phyloP scores from a whole-genome alignment of 805 yeast species.

The Pichia phayaonensis region DNA sequence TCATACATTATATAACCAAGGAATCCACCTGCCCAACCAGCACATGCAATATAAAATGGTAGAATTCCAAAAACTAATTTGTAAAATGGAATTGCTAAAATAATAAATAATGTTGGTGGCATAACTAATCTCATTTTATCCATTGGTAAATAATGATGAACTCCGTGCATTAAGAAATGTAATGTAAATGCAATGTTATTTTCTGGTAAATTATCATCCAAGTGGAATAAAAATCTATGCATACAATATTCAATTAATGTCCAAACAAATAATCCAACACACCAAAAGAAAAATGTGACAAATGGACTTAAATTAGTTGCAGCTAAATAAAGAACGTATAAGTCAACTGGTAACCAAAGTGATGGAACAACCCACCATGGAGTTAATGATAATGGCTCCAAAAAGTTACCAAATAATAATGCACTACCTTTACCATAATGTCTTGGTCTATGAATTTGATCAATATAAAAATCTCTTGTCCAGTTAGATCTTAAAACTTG shows the following conservation, averaged over 20 bases:
- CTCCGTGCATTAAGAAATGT: constrained; percentile 91
- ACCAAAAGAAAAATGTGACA: constrained; percentile 52
- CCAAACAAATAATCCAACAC: constrained; percentile 85
- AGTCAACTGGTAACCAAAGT: constrained; percentile 80
- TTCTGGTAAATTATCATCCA: constrained; percentile 82
- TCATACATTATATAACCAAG: constrained; percentile 91
- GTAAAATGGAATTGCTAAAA: constrained; percentile 74
- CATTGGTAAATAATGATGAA: constrained; percentile 97
- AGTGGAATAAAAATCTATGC: constrained; percentile 90
- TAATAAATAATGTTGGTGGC: constrained; percentile 84
- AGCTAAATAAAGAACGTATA: constrained; percentile 56
- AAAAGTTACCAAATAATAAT: constrained; percentile 86
- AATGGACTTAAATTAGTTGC: constrained; percentile 38
- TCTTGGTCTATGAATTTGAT: constrained; percentile 96
- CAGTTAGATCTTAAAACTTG: constrained; percentile 76
- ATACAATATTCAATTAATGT: constrained; percentile 80
- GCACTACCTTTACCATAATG: constrained; percentile 98
- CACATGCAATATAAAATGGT: constrained; percentile 80
- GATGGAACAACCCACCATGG: constrained; percentile 92
- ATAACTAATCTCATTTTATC: constrained; percentile 86
- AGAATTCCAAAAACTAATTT: constrained; percentile 65
- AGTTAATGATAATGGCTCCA: constrained; percentile 86
- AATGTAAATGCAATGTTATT: constrained; percentile 64
- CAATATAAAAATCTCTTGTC: constrained; percentile 83
- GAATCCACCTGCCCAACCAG: constrained; percentile 93